phyloP scores from a whole-genome alignment of 805 yeast species.

The Torulaspora maleeae region DNA sequence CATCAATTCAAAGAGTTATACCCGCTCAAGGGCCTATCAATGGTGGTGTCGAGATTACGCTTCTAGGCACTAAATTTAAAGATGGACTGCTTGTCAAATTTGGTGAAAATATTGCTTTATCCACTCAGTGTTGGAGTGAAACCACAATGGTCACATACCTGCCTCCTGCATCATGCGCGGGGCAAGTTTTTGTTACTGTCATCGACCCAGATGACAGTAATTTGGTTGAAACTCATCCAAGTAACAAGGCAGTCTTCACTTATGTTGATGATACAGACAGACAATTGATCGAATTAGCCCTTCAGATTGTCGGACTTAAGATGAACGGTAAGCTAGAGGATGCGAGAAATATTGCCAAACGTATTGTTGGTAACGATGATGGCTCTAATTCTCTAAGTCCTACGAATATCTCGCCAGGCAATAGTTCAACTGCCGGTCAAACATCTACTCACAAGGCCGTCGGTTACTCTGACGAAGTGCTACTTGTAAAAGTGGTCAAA shows the following conservation, averaged over 20 bases:
- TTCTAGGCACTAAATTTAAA: slow-evolving; percentile 81
- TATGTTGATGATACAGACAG: slow-evolving; percentile 94
- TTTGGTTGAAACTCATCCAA: slow-evolving; percentile 21
- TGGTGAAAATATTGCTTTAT: slow-evolving; percentile 72
- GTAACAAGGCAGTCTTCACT: slow-evolving; percentile 57
- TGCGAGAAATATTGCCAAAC: slow-evolving; percentile 86
- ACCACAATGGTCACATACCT: slow-evolving; percentile 88
- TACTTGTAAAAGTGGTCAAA: slow-evolving; percentile 51
- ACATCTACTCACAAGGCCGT: slow-evolving; percentile 4
- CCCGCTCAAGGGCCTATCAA: slow-evolving; percentile 95
- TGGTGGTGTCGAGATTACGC: slow-evolving; percentile 94
- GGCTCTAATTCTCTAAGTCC: slow-evolving; percentile 26
- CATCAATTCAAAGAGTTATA: slow-evolving; percentile 76
- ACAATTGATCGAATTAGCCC: slow-evolving; percentile 88
- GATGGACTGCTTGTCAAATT: slow-evolving; percentile 80
- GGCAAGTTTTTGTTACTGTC: slow-evolving; percentile 88
- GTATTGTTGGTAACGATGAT: slow-evolving; percentile 65
- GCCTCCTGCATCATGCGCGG: slow-evolving; percentile 87
- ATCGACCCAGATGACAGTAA: slow-evolving; percentile 35
- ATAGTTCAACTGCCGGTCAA: slow-evolving; percentile 7
- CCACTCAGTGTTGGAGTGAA: slow-evolving; percentile 95
- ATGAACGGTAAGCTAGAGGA: slow-evolving; percentile 96
- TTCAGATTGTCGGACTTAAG: slow-evolving; percentile 93
- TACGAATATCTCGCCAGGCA: slow-evolving; percentile 14
- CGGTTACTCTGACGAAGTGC: slow-evolving; percentile 36